These are phyloP conservation scores for Piper longum DNA, from an alignment of 164 flowering plant genomes.

Conservation along the genomic window DNA sequence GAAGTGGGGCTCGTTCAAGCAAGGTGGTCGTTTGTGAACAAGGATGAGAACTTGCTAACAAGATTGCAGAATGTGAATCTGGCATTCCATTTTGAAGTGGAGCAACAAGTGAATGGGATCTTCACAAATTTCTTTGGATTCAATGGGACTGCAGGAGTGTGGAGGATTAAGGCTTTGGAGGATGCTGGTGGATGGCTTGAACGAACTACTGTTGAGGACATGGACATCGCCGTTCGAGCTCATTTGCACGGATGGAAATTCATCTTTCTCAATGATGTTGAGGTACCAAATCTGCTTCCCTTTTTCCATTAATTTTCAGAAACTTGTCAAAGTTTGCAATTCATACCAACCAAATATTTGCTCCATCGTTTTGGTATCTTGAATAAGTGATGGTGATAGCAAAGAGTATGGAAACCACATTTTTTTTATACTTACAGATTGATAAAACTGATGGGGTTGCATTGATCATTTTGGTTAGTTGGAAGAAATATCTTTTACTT, in stretches of 20 bases:
- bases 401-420: no score
- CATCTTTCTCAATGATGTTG: conserved; percentile 84
- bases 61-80: conserved; percentile 81
- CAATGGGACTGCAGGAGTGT: conserved; percentile 96
- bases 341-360: no score
- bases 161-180: conserved; percentile 95
- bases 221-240: conserved; percentile 96
- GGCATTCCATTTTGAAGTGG: conserved; percentile 90
- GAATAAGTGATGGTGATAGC: no score
- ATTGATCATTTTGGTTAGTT: no score
- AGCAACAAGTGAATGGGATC: conserved; percentile 94
- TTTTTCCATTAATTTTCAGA: neutral
- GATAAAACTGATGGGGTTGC: no score
- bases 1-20: conserved; percentile 90
- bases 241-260: conserved; percentile 95
- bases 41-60: conserved; percentile 87
- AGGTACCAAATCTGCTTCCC: conserved; percentile 32
- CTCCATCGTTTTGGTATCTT: no score
- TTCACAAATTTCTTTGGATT: conserved; percentile 93
- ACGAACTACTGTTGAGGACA: conserved; percentile 97
- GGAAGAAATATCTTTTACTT: no score
- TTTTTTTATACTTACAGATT: no score
- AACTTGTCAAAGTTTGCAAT: no score
- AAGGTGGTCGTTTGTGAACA: conserved; percentile 99
- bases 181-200: conserved; percentile 98